These are phyloP conservation scores for Cymodocea nodosa DNA, from an alignment of 116 monocot genomes.

Conservation along the genomic window DNA sequence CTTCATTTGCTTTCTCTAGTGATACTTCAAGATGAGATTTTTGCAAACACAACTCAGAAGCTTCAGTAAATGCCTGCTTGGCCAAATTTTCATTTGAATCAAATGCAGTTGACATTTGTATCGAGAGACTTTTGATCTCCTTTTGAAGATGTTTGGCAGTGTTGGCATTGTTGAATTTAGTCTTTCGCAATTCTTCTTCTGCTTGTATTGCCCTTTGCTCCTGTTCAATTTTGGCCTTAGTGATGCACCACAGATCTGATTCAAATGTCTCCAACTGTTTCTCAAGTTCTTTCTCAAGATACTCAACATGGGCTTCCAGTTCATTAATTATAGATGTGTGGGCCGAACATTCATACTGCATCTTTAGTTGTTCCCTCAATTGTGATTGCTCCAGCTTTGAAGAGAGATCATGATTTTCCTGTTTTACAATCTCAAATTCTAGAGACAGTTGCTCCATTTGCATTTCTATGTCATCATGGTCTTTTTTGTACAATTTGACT, in stretches of 20 bases:
- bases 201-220: slow-evolving; percentile 75
- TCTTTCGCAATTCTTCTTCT: slow-evolving; percentile 44
- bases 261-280: slow-evolving; percentile 55
- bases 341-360: slow-evolving; percentile 69
- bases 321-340: slow-evolving; percentile 59
- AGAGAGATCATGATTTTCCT: slow-evolving; percentile 77
- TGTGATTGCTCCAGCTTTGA: slow-evolving; percentile 70
- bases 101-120: slow-evolving; percentile 61
- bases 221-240: slow-evolving; percentile 50
- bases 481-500: slow-evolving; percentile 60
- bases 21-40: slow-evolving; percentile 52
- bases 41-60: slow-evolving; percentile 34
- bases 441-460: slow-evolving; percentile 85
- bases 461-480: slow-evolving; percentile 74
- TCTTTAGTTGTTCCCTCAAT: slow-evolving; percentile 60
- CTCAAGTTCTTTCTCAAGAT: slow-evolving; percentile 54
- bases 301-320: slow-evolving; percentile 51
- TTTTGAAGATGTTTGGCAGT: slow-evolving; percentile 51
- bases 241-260: slow-evolving; percentile 37
- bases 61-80: slow-evolving; percentile 50
- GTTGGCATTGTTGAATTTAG: slow-evolving; percentile 46
- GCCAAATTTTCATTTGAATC: slow-evolving; percentile 62
- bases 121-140: slow-evolving; percentile 54
- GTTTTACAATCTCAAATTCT: slow-evolving; percentile 88
- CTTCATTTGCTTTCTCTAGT: slow-evolving; percentile 32